Conservation (phyloP, 1,284 basidiomycete species). For the Somion occarium region DNA sequence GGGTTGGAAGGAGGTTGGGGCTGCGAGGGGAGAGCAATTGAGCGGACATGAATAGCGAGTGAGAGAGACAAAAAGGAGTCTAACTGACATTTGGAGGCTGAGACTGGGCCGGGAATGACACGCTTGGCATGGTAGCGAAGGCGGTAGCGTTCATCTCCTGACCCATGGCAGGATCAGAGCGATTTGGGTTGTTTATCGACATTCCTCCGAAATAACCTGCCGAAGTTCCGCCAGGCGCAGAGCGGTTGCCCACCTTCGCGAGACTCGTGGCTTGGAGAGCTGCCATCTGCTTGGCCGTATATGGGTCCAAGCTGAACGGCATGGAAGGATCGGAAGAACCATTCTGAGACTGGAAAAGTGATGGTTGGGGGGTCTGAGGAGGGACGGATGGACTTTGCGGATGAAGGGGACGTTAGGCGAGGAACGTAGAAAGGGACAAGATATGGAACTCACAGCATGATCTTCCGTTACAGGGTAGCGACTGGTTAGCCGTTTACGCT, state of each 20-base stretch:
- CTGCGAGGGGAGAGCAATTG: slow-evolving; percentile 13
- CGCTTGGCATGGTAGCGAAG: slow-evolving; percentile 17
- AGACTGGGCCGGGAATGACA: slow-evolving; percentile 12
- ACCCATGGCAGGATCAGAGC: slow-evolving; percentile 22
- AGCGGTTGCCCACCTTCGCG: slow-evolving; percentile 55
- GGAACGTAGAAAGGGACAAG: not conserved
- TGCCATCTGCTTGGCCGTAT: slow-evolving; percentile 71
- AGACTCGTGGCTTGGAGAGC: slow-evolving; percentile 61
- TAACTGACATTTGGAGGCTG: slow-evolving; percentile 20
- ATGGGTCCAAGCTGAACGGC: slow-evolving; percentile 26
- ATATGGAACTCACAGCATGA: slow-evolving; percentile 32
- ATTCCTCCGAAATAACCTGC: slow-evolving; percentile 62
- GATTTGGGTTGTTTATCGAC: slow-evolving; percentile 37
- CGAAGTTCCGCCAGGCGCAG: slow-evolving; percentile 58
- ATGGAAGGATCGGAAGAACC: slow-evolving; percentile 12
- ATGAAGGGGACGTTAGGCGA: not conserved
- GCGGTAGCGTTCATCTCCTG: slow-evolving; percentile 21
- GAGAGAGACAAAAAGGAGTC: slow-evolving; percentile 6
- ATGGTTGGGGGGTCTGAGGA: slow-evolving; percentile 1
- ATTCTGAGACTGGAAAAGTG: slow-evolving; percentile 4
- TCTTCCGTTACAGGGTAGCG: not conserved
- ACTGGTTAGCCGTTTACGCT: not conserved
- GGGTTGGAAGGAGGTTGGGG: slow-evolving; percentile 16
- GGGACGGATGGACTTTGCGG: too few species aligned
- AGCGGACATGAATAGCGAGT: slow-evolving; percentile 8